phyloP scores from a whole-genome alignment of 106 monocot species.

The Triglochin maritima region DNA sequence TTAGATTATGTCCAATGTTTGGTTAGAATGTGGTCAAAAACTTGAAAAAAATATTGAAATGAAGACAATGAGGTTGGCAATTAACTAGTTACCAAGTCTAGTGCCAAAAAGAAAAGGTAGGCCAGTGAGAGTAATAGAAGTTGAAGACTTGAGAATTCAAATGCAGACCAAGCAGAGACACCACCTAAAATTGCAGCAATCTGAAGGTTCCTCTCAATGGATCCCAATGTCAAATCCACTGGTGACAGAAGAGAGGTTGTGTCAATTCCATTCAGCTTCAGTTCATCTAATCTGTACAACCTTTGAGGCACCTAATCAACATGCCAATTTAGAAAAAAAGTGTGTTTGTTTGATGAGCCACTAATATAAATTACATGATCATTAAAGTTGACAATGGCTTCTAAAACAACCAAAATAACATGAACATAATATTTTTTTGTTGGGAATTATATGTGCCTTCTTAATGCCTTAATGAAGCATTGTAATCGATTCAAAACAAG shows the following conservation, averaged over 20 bases:
- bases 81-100: slow-evolving; percentile 46
- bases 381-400: neutral
- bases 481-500: neutral
- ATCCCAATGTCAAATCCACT: slow-evolving; percentile 56
- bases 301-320: slow-evolving; percentile 56
- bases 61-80: neutral
- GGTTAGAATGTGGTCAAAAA: too few relatives aligned
- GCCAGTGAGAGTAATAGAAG: slow-evolving; percentile 41
- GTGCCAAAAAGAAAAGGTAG: slow-evolving; percentile 60
- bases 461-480: neutral
- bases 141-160: slow-evolving; percentile 46
- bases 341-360: neutral
- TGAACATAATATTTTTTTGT: neutral
- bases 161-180: slow-evolving; percentile 42
- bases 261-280: slow-evolving; percentile 85
- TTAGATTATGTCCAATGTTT: too few relatives aligned
- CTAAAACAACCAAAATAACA: neutral
- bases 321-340: neutral
- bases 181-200: slow-evolving; percentile 53
- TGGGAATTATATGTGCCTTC: neutral
- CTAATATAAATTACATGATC: neutral
- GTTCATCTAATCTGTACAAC: slow-evolving; percentile 68
- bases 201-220: slow-evolving; percentile 73
- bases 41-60: too few relatives aligned
- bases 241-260: slow-evolving; percentile 64